A percentile compares a stretch with the other conserved stretches of the same genome.
phyloP scores from a whole-genome alignment of 805 yeast species.

The Candida qinlingensis region DNA sequence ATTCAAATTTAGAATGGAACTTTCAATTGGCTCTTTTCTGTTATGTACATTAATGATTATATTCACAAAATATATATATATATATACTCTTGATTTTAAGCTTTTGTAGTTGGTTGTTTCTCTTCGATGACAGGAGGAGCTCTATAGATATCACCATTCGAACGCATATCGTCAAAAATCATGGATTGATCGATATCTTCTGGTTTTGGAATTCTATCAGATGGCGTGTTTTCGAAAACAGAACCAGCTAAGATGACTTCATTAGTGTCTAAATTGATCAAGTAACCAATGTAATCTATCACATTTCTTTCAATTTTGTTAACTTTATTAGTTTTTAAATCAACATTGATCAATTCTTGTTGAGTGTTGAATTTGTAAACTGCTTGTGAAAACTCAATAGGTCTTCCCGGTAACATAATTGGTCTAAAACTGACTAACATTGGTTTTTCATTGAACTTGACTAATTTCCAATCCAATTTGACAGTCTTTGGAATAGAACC shows the following conservation, averaged over 20 bases:
- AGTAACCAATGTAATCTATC: constrained; percentile 54
- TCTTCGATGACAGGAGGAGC: constrained; percentile 18
- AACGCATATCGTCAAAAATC: constrained; percentile 27
- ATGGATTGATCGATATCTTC: constrained; percentile 25
- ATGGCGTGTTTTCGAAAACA: constrained; percentile 53
- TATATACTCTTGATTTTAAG: neutral
- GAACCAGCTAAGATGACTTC: constrained; percentile 59
- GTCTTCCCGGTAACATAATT: constrained; percentile 52
- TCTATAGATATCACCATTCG: constrained; percentile 31
- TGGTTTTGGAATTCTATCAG: constrained; percentile 32
- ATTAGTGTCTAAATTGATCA: constrained; percentile 56
- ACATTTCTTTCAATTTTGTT: constrained; percentile 48
- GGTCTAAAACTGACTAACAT: constrained; percentile 67
- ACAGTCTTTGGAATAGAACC: constrained; percentile 51
- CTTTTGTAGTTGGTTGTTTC: constrained; percentile 1
- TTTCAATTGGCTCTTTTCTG: neutral
- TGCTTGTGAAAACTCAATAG: constrained; percentile 51
- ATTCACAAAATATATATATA: constrained; percentile 2
- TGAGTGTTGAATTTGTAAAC: constrained; percentile 58
- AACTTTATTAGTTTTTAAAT: constrained; percentile 38
- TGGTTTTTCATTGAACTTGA: constrained; percentile 66
- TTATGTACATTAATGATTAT: constrained; percentile 5
- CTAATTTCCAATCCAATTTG: constrained; percentile 70
- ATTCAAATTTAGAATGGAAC: too few species aligned
- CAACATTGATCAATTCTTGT: constrained; percentile 50